Base-by-base conservation (phyloP, 2,329 filamentous ascomycete species). In the Colletotrichum spaethianum region DNA sequence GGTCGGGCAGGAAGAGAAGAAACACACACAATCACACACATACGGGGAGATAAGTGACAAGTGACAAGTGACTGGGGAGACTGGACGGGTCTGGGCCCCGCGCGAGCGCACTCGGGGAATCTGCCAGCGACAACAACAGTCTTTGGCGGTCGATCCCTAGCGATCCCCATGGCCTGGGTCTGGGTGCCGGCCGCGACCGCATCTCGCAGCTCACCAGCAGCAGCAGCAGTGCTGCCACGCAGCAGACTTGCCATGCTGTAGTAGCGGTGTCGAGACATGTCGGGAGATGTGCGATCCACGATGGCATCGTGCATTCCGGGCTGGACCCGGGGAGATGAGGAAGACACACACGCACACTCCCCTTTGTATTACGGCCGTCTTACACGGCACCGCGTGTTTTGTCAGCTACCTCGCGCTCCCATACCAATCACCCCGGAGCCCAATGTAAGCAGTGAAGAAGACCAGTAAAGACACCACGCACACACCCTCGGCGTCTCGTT, bases 401-500 rank as follows among this genome's bases (percentile, higher is more conserved):
- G 44, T 62, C 59, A 50, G 59, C 44, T 50, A 23, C 44, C 52
- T 36, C 42, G 12, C 42, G 42, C 20, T 14, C 33, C 23, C 48
- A 50, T 63, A 38, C 59, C 69, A 69, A 53, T 63, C 65, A 63
- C 36, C 33, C 31, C 28, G 59, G 44, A 44, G 42, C 40, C 50
- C 36, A 59, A 69, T 53, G 28, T 69, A 50, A 59, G 56, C 59
- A 36, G 46, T 26, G n/a, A 20, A 28, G 60, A 46, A 18, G 36
- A 59, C 56, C 28, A 48, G 33, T 48, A 9, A 40, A 52, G 61
- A 46, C 59, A 63, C 55, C 38, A 40, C 31, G 23, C 50, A 44
- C 67, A 60, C 68, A 33, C 62, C 62, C 52, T 66, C 62, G 44
- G 62, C 36, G 56, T 67, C 23, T 48, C 36, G 38, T 57, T 31